phyloP scores from a whole-genome alignment of 768 basidiomycete species.

The Tephrocybe sp. region DNA sequence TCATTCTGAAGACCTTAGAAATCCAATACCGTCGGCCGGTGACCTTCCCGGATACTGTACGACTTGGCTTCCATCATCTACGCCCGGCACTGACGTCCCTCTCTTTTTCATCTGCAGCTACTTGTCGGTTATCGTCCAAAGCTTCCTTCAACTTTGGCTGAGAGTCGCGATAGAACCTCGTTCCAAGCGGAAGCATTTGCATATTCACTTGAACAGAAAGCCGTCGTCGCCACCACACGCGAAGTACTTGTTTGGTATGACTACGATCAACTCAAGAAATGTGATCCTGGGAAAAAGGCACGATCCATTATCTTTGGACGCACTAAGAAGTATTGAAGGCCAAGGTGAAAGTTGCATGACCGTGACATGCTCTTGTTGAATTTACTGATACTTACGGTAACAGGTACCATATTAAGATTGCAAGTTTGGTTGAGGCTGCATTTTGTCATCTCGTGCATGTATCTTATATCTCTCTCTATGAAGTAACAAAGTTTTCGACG shows the following conservation, averaged over 20 bases:
- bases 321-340: conserved; percentile 2
- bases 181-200: conserved; percentile 55
- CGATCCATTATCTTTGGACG: conserved; percentile 34
- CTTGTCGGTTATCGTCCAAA: conserved; percentile 63
- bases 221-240: conserved; percentile 64
- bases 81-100: too few relatives aligned
- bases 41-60: conserved; percentile 73
- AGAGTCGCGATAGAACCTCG: conserved; percentile 33
- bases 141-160: conserved; percentile 9
- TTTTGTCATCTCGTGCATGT: too few relatives aligned
- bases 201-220: conserved; percentile 63
- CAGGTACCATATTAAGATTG: too few relatives aligned
- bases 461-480: too few relatives aligned
- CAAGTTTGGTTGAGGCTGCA: too few relatives aligned
- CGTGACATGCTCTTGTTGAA: not conserved
- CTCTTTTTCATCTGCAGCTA: conserved; percentile 45
- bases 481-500: too few relatives aligned
- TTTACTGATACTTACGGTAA: too few relatives aligned
- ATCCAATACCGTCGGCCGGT: conserved; percentile 72
- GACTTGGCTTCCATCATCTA: too few relatives aligned
- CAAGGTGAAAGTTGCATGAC: not conserved
- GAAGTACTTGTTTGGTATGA: conserved; percentile 80
- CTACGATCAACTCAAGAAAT: conserved; percentile 68
- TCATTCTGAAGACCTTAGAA: conserved; percentile 73
- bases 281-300: conserved; percentile 54